Percentiles rank a stretch among this genome's conserved stretches.
Conservation (phyloP, 2,329 filamentous ascomycete species). For the Myriosclerotinia duriaeana region DNA sequence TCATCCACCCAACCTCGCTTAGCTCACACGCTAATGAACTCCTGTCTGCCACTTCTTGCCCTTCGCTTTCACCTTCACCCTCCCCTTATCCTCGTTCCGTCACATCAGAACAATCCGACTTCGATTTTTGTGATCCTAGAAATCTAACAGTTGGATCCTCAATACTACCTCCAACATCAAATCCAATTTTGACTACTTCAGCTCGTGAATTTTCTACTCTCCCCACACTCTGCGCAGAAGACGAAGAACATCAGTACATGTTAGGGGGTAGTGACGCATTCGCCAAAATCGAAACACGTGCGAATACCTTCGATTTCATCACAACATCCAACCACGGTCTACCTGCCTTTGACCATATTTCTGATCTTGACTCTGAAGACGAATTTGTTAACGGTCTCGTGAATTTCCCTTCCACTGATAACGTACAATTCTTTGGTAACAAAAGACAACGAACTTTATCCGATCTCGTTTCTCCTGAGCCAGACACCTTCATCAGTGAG, state of each 20-base stretch:
- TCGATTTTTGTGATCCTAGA: constrained; percentile 88
- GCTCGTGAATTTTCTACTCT: constrained; percentile 65
- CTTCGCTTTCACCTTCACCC: constrained; percentile 84
- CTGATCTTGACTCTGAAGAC: constrained; percentile 88
- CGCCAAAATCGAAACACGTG: constrained; percentile 46
- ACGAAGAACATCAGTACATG: constrained; percentile 56
- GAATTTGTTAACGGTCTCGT: constrained; percentile 76
- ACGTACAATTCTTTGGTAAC: constrained; percentile 58
- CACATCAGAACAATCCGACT: constrained; percentile 60
- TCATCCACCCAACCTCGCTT: constrained; percentile 66
- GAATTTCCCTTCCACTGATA: constrained; percentile 61
- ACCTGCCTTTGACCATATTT: constrained; percentile 78
- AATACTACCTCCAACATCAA: constrained; percentile 40
- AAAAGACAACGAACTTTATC: constrained; percentile 71
- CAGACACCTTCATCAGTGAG: constrained; percentile 75
- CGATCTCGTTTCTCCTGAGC: constrained; percentile 65
- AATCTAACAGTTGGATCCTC: constrained; percentile 71
- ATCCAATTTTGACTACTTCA: constrained; percentile 47
- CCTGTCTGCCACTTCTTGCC: constrained; percentile 70
- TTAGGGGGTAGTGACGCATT: constrained; percentile 43
- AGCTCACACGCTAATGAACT: constrained; percentile 66
- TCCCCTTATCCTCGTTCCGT: constrained; percentile 72
- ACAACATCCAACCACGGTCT: constrained; percentile 57
- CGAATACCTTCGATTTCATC: constrained; percentile 48
- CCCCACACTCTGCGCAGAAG: constrained; percentile 59